Percentiles rank a stretch among this genome's conserved stretches.
phyloP scores from a whole-genome alignment of 495 filamentous ascomycete genomes.

The Physcia stellaris region DNA sequence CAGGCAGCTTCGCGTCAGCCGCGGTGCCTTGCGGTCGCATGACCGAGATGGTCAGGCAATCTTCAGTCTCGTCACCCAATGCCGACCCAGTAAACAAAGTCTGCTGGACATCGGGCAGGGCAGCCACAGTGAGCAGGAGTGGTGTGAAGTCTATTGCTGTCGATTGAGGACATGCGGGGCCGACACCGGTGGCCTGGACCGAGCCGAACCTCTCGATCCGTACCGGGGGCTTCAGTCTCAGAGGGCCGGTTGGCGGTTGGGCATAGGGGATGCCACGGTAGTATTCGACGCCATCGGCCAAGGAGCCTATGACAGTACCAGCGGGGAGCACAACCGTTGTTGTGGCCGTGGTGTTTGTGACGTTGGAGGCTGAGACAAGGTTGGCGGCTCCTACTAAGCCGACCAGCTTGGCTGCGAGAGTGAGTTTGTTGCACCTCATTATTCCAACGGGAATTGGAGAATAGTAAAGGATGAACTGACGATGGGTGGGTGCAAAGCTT shows the following conservation, averaged over 20 bases:
- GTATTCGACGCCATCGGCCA: conserved; percentile 23
- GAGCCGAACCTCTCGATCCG: conserved; percentile 34
- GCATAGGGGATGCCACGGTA: conserved; percentile 58
- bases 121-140: conserved; percentile 31
- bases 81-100: conserved; percentile 46
- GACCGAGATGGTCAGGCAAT: conserved; percentile 57
- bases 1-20: conserved; percentile 41
- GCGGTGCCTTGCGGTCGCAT: conserved; percentile 43
- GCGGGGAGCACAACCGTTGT: conserved; percentile 31
- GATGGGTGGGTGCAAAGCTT: too few relatives aligned
- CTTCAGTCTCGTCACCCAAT: conserved; percentile 23
- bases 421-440: not conserved
- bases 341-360: conserved; percentile 18
- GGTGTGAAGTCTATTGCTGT: conserved; percentile 5
- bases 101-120: conserved; percentile 38
- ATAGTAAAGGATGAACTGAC: too few relatives aligned
- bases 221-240: conserved; percentile 44
- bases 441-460: conserved; percentile 38
- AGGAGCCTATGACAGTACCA: conserved; percentile 38
- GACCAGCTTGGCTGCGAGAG: not conserved
- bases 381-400: conserved; percentile 8
- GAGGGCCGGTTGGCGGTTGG: conserved; percentile 40
- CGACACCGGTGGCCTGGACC: conserved; percentile 33
- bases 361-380: conserved; percentile 25
- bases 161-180: conserved; percentile 42